A percentile compares a stretch with the other conserved stretches of the same genome.
These are phyloP conservation scores for Dalbergia cochinchinensis DNA, from an alignment of 306 rosid genomes.

Conservation along the genomic window DNA sequence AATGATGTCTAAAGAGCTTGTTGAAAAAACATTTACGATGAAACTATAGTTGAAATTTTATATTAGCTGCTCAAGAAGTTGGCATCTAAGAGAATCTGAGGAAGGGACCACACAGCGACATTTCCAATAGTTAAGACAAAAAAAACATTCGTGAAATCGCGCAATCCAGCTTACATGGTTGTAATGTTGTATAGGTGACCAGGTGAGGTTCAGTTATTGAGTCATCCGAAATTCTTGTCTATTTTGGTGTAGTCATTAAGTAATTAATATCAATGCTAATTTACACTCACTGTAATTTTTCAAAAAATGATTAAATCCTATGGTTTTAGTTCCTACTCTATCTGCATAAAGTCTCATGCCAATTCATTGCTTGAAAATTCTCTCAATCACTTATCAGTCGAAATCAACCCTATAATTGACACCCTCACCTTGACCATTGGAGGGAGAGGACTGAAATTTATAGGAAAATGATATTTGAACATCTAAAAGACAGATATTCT, in stretches of 20 bases:
- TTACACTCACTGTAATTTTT: too few relatives aligned
- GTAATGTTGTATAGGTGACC: background rate
- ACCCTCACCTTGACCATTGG: too few relatives aligned
- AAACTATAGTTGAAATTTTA: background rate
- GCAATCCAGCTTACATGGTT: background rate
- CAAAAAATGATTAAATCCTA: too few relatives aligned
- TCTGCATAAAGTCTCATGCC: too few relatives aligned
- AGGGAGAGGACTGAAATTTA: too few relatives aligned
- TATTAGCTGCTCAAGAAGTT: background rate
- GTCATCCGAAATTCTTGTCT: background rate
- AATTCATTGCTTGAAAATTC: too few relatives aligned
- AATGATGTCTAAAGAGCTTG: too few relatives aligned
- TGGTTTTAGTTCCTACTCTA: too few relatives aligned
- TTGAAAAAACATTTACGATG: background rate
- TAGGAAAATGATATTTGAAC: too few relatives aligned
- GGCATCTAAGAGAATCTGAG: slow-evolving; percentile 29
- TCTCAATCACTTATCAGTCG: too few relatives aligned
- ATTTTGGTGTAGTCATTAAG: background rate
- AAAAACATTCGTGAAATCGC: background rate
- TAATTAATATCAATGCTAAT: background rate
- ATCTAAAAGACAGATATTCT: too few relatives aligned
- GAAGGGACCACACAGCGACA: slow-evolving; percentile 41
- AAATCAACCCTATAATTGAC: too few relatives aligned
- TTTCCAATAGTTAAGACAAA: slow-evolving; percentile 33
- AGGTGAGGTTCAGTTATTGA: background rate